These are phyloP conservation scores for Inga laurina DNA, from an alignment of 306 rosid species.

Conservation along the genomic window DNA sequence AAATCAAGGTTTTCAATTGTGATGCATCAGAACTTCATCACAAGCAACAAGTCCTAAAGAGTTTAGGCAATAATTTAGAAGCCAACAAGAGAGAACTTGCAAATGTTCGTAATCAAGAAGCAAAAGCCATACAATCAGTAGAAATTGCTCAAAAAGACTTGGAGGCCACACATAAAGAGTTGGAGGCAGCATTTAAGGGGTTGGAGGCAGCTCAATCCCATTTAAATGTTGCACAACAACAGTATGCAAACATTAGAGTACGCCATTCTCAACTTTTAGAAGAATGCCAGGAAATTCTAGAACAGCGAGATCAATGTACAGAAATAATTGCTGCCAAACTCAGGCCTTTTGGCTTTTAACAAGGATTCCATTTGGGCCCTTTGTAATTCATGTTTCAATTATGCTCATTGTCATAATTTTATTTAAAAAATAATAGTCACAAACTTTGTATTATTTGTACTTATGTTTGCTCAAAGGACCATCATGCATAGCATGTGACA, in stretches of 20 bases:
- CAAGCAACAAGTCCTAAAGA: background rate
- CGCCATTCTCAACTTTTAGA: background rate
- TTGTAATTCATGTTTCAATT: background rate
- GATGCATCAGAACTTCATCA: background rate
- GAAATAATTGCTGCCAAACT: background rate
- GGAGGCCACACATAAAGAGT: background rate
- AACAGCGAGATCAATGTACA: background rate
- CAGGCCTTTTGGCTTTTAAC: background rate
- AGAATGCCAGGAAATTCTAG: background rate
- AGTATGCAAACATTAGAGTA: background rate
- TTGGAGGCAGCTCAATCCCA: background rate
- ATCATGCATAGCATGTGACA: background rate
- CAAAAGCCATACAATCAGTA: background rate
- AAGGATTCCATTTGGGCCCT: background rate
- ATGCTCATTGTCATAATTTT: background rate
- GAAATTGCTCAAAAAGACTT: background rate
- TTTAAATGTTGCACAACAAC: background rate
- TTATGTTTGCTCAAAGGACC: background rate
- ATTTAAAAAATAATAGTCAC: background rate
- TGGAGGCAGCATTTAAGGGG: background rate
- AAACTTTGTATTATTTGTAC: too few species aligned
- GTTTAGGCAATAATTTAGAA: background rate
- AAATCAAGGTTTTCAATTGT: background rate
- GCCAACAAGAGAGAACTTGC: background rate
- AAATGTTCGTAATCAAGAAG: background rate